Evolutionary conservation across 805 yeast species (phyloP).

Genomic region (Metschnikowia cubensis): DNA sequence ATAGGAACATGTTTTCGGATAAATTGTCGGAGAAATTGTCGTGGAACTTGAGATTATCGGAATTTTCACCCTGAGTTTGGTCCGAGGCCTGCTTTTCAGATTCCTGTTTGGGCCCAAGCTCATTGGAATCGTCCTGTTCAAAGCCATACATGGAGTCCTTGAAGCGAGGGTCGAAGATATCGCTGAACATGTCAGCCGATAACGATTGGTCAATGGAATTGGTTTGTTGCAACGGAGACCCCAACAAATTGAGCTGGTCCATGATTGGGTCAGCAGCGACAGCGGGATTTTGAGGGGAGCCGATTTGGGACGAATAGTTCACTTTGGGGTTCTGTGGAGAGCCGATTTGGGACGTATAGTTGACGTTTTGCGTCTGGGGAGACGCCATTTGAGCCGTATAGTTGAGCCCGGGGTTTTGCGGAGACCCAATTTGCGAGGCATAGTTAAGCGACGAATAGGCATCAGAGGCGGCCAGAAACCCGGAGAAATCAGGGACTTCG

Average conservation of each 20-base stretch:
- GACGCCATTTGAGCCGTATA: too few species aligned
- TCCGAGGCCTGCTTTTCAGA: too few species aligned
- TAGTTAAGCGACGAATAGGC: background rate
- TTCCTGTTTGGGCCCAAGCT: background rate
- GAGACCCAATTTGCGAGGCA: background rate
- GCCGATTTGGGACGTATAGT: background rate
- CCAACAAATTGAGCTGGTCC: constrained; percentile 18
- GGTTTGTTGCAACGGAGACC: constrained; percentile 14
- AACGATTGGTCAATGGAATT: constrained; percentile 7
- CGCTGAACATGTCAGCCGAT: constrained; percentile 4
- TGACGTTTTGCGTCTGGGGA: background rate
- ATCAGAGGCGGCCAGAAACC: background rate
- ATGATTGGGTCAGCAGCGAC: constrained; percentile 12
- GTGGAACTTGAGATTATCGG: background rate
- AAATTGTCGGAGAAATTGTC: background rate
- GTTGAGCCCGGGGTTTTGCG: background rate
- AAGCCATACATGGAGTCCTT: constrained; percentile 1
- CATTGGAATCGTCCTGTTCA: background rate
- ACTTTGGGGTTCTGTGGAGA: background rate
- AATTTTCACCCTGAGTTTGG: background rate
- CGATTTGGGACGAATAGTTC: background rate
- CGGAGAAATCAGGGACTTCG: background rate
- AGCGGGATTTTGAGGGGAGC: background rate
- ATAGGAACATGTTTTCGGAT: constrained; percentile 22
- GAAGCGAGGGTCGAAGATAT: background rate